Percentiles rank a stretch among this genome's conserved stretches.
phyloP scores from a whole-genome alignment of 352 stramenopile genomes.

The Globisporangium paddicum region DNA sequence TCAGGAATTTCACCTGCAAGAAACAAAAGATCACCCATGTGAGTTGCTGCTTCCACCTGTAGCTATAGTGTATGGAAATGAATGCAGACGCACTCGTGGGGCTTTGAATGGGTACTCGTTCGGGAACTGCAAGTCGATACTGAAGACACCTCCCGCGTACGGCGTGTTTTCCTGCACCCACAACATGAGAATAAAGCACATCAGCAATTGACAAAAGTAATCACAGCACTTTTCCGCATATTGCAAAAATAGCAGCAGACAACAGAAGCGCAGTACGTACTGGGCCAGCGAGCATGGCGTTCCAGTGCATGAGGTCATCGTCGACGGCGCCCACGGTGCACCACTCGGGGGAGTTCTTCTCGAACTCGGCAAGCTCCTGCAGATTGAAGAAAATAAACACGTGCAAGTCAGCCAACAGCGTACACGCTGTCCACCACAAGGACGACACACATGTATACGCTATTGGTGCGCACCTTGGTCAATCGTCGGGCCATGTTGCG shows the following conservation, averaged over 20 bases:
- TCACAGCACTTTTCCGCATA: background rate
- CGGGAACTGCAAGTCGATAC: slow-evolving; percentile 94
- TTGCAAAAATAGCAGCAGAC: background rate
- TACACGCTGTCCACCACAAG: background rate
- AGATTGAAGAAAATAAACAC: background rate
- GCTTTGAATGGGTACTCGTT: slow-evolving; percentile 96
- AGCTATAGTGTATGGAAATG: background rate
- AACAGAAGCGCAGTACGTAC: slow-evolving; percentile 30
- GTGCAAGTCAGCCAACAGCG: background rate
- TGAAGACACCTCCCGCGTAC: slow-evolving; percentile 90
- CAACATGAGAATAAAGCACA: background rate
- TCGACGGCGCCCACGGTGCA: slow-evolving; percentile 84
- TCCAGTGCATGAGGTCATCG: slow-evolving; percentile 90
- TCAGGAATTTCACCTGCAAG: slow-evolving; percentile 88
- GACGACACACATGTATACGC: background rate
- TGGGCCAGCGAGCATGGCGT: slow-evolving; percentile 86
- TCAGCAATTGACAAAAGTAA: background rate
- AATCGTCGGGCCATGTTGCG: slow-evolving; percentile 68
- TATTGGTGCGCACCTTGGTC: slow-evolving; percentile 53
- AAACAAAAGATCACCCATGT: background rate
- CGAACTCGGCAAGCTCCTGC: slow-evolving; percentile 84
- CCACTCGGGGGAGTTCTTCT: slow-evolving; percentile 89
- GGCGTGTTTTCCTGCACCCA: slow-evolving; percentile 67
- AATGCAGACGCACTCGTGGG: slow-evolving; percentile 53
- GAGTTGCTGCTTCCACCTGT: too few species aligned